Percentiles rank a stretch among this genome's conserved stretches.
These are phyloP conservation scores for Claviceps africana DNA, from an alignment of 2,329 filamentous ascomycete species.

Conservation along the genomic window DNA sequence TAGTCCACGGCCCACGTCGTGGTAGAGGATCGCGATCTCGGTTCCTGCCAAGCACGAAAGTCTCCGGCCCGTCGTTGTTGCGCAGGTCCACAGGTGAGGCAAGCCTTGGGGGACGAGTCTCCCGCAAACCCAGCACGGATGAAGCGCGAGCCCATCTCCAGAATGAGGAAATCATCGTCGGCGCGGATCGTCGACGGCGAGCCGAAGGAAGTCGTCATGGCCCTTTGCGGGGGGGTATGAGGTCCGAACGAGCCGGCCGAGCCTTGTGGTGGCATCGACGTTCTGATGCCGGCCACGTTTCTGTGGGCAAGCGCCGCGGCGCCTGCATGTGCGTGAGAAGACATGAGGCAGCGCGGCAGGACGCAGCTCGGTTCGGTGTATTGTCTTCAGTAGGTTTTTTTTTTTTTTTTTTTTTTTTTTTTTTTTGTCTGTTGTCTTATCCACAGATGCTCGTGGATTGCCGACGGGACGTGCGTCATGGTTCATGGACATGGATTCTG, in stretches of 20 bases:
- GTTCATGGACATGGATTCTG: no score
- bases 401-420: not conserved
- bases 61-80: constrained; percentile 67
- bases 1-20: constrained; percentile 47
- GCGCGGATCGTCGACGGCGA: constrained; percentile 47
- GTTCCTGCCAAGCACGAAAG: constrained; percentile 55
- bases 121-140: constrained; percentile 77
- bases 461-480: no score
- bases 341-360: constrained; percentile 21
- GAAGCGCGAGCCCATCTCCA: constrained; percentile 70
- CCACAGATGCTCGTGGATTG: no score
- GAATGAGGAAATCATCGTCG: constrained; percentile 73
- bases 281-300: constrained; percentile 43
- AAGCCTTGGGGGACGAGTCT: constrained; percentile 60
- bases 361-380: not conserved
- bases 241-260: constrained; percentile 31
- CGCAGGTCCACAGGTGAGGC: constrained; percentile 59
- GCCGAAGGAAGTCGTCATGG: constrained; percentile 40
- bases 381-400: no score
- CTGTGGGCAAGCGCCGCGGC: constrained; percentile 39
- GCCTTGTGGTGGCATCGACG: constrained; percentile 24
- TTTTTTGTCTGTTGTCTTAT: not conserved
- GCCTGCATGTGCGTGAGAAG: constrained; percentile 27
- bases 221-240: constrained; percentile 42
- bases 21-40: constrained; percentile 26